These are phyloP conservation scores for Penicillium lividum DNA, from an alignment of 495 filamentous ascomycete species.

Conservation along the genomic window DNA sequence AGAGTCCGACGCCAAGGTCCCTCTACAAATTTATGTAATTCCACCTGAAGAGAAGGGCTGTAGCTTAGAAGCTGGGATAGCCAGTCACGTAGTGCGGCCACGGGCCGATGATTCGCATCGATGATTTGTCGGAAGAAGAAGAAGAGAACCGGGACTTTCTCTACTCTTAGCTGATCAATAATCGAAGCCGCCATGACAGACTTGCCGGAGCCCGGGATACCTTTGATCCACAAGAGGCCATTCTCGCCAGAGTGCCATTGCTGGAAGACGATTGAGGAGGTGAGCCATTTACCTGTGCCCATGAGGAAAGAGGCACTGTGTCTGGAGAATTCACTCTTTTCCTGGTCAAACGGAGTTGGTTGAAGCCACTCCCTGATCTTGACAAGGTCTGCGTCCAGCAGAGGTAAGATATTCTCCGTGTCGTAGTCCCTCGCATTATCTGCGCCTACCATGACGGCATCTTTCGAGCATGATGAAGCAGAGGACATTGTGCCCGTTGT, in stretches of 20 bases:
- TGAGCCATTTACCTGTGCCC: slow-evolving; percentile 16
- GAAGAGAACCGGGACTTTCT: neutral
- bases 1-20: neutral
- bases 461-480: neutral
- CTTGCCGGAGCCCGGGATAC: slow-evolving; percentile 88
- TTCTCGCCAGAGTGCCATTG: slow-evolving; percentile 9
- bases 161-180: slow-evolving; percentile 3
- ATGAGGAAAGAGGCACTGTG: slow-evolving; percentile 8
- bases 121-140: slow-evolving; percentile 12
- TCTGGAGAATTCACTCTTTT: slow-evolving; percentile 12
- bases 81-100: slow-evolving; percentile 1
- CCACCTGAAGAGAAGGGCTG: neutral
- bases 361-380: slow-evolving; percentile 18
- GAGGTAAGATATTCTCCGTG: neutral
- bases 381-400: neutral
- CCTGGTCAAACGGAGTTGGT: slow-evolving; percentile 16
- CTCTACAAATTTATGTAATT: too few relatives aligned
- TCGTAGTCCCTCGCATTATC: neutral
- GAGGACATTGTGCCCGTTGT: neutral
- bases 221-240: slow-evolving; percentile 31
- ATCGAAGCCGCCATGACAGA: slow-evolving; percentile 71
- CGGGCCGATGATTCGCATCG: slow-evolving; percentile 2
- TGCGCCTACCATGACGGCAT: neutral
- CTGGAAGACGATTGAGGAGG: slow-evolving; percentile 10
- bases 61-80: slow-evolving; percentile 2